Conservation (phyloP, 2,329 filamentous ascomycete species). For the Colletotrichum sp. region DNA sequence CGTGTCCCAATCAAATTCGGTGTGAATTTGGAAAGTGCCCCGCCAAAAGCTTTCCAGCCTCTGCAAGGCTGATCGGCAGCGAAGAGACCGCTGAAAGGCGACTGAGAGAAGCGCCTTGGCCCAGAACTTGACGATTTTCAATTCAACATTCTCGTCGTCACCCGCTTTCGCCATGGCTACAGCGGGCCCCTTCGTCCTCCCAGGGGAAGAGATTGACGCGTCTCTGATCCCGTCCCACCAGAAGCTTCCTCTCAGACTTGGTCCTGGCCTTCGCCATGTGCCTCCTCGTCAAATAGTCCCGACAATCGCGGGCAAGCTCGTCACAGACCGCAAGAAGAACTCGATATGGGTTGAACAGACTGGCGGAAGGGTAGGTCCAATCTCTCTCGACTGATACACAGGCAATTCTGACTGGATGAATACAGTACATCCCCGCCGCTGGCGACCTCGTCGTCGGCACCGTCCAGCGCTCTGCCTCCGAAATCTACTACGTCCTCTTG, state of each 20-base stretch:
- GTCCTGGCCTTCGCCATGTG: slow-evolving; percentile 82
- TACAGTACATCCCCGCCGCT: slow-evolving; percentile 77
- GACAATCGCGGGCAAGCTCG: slow-evolving; percentile 70
- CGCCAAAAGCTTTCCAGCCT: slow-evolving; percentile 25
- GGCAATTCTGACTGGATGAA: slow-evolving; percentile 28
- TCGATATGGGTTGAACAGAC: slow-evolving; percentile 78
- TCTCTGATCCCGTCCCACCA: slow-evolving; percentile 70
- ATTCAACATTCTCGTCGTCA: background rate
- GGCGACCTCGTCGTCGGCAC: slow-evolving; percentile 90
- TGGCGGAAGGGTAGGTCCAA: slow-evolving; percentile 65
- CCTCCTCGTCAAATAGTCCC: slow-evolving; percentile 76
- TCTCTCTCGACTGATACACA: background rate
- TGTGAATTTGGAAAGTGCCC: slow-evolving; percentile 4
- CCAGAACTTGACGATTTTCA: background rate
- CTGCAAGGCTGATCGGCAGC: slow-evolving; percentile 18
- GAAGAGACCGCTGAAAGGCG: background rate
- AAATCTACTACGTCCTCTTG: slow-evolving; percentile 81
- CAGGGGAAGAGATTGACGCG: slow-evolving; percentile 76
- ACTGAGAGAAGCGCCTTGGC: background rate
- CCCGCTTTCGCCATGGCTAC: slow-evolving; percentile 53
- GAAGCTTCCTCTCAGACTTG: slow-evolving; percentile 77
- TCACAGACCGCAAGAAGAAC: slow-evolving; percentile 74
- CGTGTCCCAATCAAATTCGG: slow-evolving; percentile 12
- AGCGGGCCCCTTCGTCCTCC: slow-evolving; percentile 72
- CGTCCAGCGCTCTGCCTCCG: slow-evolving; percentile 75